Percentiles rank a stretch among this genome's conserved stretches.
These are phyloP conservation scores for Aspergillus steynii DNA, from an alignment of 495 filamentous ascomycete genomes.

Conservation along the genomic window DNA sequence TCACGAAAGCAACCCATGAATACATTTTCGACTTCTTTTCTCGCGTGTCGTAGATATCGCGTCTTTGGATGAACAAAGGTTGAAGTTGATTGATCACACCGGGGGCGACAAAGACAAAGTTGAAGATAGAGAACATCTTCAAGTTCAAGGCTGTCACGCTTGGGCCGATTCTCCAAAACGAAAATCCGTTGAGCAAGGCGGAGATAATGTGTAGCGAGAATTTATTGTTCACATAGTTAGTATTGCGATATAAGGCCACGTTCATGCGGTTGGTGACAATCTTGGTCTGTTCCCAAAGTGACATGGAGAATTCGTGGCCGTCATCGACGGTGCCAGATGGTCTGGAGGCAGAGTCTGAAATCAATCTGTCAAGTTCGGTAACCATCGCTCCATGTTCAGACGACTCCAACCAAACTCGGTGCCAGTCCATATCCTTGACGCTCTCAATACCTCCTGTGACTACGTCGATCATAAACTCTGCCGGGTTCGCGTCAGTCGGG, in stretches of 20 bases:
- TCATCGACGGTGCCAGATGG: conserved; percentile 36
- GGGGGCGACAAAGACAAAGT: conserved; percentile 51
- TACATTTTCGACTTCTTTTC: conserved; percentile 57
- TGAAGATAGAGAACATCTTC: conserved; percentile 49
- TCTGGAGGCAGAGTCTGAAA: conserved; percentile 37
- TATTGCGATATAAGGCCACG: conserved; percentile 58
- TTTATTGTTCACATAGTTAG: conserved; percentile 67
- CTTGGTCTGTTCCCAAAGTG: conserved; percentile 56
- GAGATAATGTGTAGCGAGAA: conserved; percentile 41
- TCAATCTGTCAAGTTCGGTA: conserved; percentile 57
- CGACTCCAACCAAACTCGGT: conserved; percentile 63
- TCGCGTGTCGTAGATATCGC: conserved; percentile 52
- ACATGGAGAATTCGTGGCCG: conserved; percentile 57
- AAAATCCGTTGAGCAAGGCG: conserved; percentile 44
- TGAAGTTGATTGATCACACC: conserved; percentile 53
- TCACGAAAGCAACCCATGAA: conserved; percentile 56
- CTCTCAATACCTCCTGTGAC: conserved; percentile 46
- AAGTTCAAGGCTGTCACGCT: conserved; percentile 33
- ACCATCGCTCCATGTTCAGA: conserved; percentile 43
- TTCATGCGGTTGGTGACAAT: conserved; percentile 59
- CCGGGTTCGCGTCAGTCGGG: conserved; percentile 71
- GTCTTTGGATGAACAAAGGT: conserved; percentile 54
- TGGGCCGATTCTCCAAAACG: conserved; percentile 40
- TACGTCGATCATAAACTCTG: conserved; percentile 91
- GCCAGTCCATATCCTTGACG: conserved; percentile 53